These are phyloP conservation scores for Aureobasidium namibiae DNA, from an alignment of 2,329 filamentous ascomycete genomes.

Conservation along the genomic window DNA sequence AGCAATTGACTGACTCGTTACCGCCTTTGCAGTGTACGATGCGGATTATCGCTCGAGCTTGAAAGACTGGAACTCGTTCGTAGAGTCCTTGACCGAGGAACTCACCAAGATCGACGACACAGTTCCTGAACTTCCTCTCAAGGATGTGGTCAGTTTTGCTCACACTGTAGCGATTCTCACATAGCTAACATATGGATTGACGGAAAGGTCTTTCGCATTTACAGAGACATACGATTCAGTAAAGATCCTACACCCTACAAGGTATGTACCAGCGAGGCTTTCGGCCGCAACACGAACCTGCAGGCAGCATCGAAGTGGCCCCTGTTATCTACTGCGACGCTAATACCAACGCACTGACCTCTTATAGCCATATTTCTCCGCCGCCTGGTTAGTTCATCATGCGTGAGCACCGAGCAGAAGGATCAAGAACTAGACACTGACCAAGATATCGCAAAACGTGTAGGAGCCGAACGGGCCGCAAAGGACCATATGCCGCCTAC, in stretches of 20 bases:
- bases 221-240: slow-evolving; percentile 77
- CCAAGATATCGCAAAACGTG: background rate
- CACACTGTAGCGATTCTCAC: background rate
- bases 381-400: slow-evolving; percentile 54
- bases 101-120: slow-evolving; percentile 68
- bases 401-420: background rate
- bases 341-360: slow-evolving; percentile 10
- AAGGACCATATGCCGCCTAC: slow-evolving; percentile 81
- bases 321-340: background rate
- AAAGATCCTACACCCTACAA: slow-evolving; percentile 85
- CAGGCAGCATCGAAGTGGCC: background rate
- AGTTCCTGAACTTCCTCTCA: slow-evolving; percentile 75
- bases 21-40: slow-evolving; percentile 56
- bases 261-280: slow-evolving; percentile 39
- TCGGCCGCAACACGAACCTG: background rate
- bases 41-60: slow-evolving; percentile 68
- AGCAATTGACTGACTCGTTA: slow-evolving; percentile 5
- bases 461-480: slow-evolving; percentile 74
- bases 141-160: slow-evolving; percentile 56
- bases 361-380: slow-evolving; percentile 70
- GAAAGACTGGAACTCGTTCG: slow-evolving; percentile 73
- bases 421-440: slow-evolving; percentile 7
- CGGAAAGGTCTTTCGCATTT: slow-evolving; percentile 66
- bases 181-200: background rate
- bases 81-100: slow-evolving; percentile 62